Percentiles rank a stretch among this genome's conserved stretches.
These are phyloP conservation scores for Marasmius sp. DNA, from an alignment of 1,284 basidiomycete species.

Conservation along the genomic window DNA sequence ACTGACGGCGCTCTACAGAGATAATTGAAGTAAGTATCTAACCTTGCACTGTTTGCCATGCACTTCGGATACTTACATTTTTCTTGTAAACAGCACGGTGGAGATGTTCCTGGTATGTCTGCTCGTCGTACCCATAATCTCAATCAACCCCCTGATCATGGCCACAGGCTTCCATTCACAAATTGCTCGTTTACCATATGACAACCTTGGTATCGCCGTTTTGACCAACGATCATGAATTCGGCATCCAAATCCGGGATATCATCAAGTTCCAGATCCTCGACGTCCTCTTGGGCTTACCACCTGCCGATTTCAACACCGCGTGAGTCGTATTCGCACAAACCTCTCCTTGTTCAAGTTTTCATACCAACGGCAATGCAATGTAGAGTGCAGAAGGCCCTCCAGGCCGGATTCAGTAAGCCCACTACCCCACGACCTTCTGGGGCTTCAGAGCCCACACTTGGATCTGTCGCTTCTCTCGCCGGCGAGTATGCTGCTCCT, in stretches of 20 bases:
- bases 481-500: constrained; percentile 15
- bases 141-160: constrained; percentile 25
- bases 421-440: not conserved
- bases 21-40: constrained; percentile 6
- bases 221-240: constrained; percentile 45
- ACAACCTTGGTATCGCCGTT: constrained; percentile 39
- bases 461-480: constrained; percentile 8
- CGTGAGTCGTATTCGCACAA: constrained; percentile 14
- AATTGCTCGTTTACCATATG: constrained; percentile 35
- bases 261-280: constrained; percentile 33
- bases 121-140: not conserved
- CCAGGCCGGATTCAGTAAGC: not conserved
- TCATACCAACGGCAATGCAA: not conserved
- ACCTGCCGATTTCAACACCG: constrained; percentile 32
- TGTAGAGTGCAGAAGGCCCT: not conserved
- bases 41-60: not conserved
- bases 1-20: not conserved
- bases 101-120: constrained; percentile 17
- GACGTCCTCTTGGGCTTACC: constrained; percentile 33
- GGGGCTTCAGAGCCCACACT: constrained; percentile 11
- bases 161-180: constrained; percentile 29
- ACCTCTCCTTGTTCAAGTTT: not conserved
- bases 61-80: not conserved
- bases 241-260: constrained; percentile 27
- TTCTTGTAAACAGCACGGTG: constrained; percentile 15